Evolutionary conservation across 805 yeast species (phyloP).

Genomic region (Myxozyma nipponensis): DNA sequence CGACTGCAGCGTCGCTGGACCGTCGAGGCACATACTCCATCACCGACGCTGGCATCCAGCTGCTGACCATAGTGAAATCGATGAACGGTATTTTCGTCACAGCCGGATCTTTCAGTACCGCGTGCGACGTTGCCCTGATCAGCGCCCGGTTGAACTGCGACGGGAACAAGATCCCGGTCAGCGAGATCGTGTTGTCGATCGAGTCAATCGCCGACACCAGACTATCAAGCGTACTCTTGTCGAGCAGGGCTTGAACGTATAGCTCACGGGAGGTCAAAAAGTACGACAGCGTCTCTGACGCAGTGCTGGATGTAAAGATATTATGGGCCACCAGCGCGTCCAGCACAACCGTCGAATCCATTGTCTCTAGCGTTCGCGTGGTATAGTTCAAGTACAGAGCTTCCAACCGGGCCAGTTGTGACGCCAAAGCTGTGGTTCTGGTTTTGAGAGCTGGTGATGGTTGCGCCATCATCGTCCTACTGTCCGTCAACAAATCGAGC

Average conservation of each 20-base stretch:
- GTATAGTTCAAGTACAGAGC: conserved; percentile 1
- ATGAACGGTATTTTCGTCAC: conserved; percentile 11
- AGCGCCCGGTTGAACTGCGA: conserved; percentile 11
- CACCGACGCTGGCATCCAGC: conserved; percentile 9
- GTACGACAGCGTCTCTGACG: conserved; percentile 8
- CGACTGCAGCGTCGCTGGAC: background rate
- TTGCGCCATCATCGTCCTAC: background rate
- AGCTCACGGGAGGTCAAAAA: conserved; percentile 6
- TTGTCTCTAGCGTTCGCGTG: conserved; percentile 1
- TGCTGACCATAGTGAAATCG: conserved; percentile 13
- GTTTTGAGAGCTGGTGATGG: background rate
- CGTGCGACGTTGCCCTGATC: conserved; percentile 7
- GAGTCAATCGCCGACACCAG: conserved; percentile 9
- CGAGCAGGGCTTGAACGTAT: conserved; percentile 2
- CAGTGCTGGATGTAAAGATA: conserved; percentile 5
- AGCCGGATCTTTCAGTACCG: conserved; percentile 15
- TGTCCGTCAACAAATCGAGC: background rate
- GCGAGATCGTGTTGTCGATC: conserved; percentile 14
- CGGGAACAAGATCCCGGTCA: conserved; percentile 13
- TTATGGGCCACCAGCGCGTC: conserved; percentile 16
- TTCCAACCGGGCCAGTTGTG: conserved; percentile 1
- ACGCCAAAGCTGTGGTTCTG: background rate
- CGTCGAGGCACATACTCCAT: background rate
- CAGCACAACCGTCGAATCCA: conserved; percentile 8
- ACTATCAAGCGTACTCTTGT: background rate